A percentile compares a stretch with the other conserved stretches of the same genome.
Evolutionary conservation across 768 basidiomycete species (phyloP).

Genomic region (Infundibulicybe gibba): DNA sequence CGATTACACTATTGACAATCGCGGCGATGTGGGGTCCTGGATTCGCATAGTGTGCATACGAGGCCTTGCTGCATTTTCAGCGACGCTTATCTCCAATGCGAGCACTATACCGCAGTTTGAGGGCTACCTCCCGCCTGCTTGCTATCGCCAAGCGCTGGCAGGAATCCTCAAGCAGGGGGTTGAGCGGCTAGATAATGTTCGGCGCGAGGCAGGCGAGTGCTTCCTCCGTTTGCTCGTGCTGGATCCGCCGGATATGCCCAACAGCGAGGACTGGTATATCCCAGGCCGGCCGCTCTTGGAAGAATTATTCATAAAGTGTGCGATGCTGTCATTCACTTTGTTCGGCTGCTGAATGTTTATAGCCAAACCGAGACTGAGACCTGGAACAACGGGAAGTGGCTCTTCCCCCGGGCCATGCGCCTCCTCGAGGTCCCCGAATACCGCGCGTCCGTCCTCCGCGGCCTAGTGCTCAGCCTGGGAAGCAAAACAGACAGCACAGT

Average conservation of each 20-base stretch:
- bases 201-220: constrained; percentile 72
- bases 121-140: constrained; percentile 56
- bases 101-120: constrained; percentile 39
- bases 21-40: constrained; percentile 98
- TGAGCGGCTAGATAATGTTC: constrained; percentile 88
- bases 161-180: constrained; percentile 85
- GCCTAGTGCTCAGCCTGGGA: constrained; percentile 75
- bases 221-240: constrained; percentile 49
- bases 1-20: constrained; percentile 92
- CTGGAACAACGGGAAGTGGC: constrained; percentile 73
- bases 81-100: constrained; percentile 46
- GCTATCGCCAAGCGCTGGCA: constrained; percentile 54
- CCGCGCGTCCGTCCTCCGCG: constrained; percentile 58
- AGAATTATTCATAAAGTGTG: constrained; percentile 52
- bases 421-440: constrained; percentile 63
- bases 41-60: constrained; percentile 76
- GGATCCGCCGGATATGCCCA: constrained; percentile 35
- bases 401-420: constrained; percentile 71
- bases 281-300: constrained; percentile 42
- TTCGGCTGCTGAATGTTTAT: constrained; percentile 6
- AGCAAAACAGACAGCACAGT: constrained; percentile 87
- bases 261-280: constrained; percentile 48
- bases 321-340: constrained; percentile 3
- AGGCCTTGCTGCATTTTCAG: constrained; percentile 53
- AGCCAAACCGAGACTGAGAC: constrained; percentile 34